Percentiles rank a stretch among this genome's conserved stretches.
These are phyloP conservation scores for Candida maesae DNA, from an alignment of 805 yeast genomes.

Conservation along the genomic window DNA sequence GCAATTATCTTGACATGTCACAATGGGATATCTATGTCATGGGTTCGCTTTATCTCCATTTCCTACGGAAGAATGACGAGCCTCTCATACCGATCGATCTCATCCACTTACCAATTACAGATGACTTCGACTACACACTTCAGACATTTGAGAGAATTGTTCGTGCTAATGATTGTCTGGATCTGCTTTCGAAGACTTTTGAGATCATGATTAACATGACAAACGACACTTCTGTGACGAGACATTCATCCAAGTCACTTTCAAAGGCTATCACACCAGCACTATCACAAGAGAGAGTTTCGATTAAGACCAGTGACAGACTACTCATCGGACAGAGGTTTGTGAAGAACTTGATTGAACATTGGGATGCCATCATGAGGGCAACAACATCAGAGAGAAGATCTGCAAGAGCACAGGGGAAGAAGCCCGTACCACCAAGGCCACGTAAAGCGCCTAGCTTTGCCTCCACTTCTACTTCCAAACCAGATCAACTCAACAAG, in stretches of 20 bases:
- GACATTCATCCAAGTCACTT: conserved; percentile 33
- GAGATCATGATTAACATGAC: conserved; percentile 45
- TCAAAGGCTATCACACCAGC: conserved; percentile 37
- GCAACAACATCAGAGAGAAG: too few relatives aligned
- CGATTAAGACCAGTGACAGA: conserved; percentile 41
- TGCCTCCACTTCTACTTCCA: conserved; percentile 12
- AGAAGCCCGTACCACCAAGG: conserved; percentile 9
- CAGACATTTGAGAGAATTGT: conserved; percentile 34
- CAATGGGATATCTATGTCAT: conserved; percentile 56
- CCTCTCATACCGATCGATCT: conserved; percentile 50
- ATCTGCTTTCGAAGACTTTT: conserved; percentile 36
- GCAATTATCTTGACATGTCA: conserved; percentile 55
- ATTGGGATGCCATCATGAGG: conserved; percentile 36
- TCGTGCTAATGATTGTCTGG: conserved; percentile 26
- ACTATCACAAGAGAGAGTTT: conserved; percentile 47
- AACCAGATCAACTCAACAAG: too few relatives aligned
- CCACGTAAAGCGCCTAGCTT: conserved; percentile 13
- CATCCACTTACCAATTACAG: conserved; percentile 52
- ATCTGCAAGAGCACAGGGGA: neutral
- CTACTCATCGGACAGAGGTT: conserved; percentile 50
- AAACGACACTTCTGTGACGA: conserved; percentile 35
- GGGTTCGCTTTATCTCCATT: conserved; percentile 40
- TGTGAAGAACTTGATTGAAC: conserved; percentile 46
- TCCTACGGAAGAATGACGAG: conserved; percentile 46
- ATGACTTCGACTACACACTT: conserved; percentile 42